Evolutionary conservation across 2,329 filamentous ascomycete species (phyloP).

Genomic region (Alternaria gaisen): DNA sequence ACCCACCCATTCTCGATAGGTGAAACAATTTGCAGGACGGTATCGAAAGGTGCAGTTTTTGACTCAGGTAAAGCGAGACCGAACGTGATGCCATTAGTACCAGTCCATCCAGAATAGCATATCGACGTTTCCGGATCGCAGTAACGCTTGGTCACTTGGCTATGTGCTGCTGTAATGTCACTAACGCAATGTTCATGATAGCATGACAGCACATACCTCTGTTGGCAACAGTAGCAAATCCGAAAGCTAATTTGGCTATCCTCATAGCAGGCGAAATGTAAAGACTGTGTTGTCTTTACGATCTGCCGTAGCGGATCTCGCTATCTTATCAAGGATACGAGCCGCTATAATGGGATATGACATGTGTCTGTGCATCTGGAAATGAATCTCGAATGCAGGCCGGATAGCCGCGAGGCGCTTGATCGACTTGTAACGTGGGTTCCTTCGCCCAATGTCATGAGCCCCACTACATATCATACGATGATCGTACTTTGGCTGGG

Average conservation of each 20-base stretch:
- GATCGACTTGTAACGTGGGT: slow-evolving; percentile 15
- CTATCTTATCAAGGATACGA: slow-evolving; percentile 23
- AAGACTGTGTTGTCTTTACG: neutral
- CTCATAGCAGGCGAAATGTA: slow-evolving; percentile 25
- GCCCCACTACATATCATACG: slow-evolving; percentile 24
- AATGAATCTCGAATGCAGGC: slow-evolving; percentile 16
- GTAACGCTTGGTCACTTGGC: slow-evolving; percentile 33
- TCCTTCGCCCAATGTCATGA: slow-evolving; percentile 22
- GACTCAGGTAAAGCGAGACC: slow-evolving; percentile 51
- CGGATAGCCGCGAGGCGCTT: neutral
- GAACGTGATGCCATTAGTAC: slow-evolving; percentile 43
- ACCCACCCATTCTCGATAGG: slow-evolving; percentile 59
- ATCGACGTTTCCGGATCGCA: slow-evolving; percentile 44
- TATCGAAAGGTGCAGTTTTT: slow-evolving; percentile 49
- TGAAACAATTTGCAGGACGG: slow-evolving; percentile 56
- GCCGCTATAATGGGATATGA: slow-evolving; percentile 12
- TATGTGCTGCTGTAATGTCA: slow-evolving; percentile 15
- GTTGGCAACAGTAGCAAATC: slow-evolving; percentile 15
- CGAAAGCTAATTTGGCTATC: slow-evolving; percentile 3
- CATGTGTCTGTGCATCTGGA: slow-evolving; percentile 16
- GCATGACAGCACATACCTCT: slow-evolving; percentile 20
- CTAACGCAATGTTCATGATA: neutral
- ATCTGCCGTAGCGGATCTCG: slow-evolving; percentile 1
- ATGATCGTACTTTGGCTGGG: slow-evolving; percentile 5
- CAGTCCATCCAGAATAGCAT: slow-evolving; percentile 56